A percentile compares a stretch with the other conserved stretches of the same genome.
phyloP scores from a whole-genome alignment of 139 green algal species.

The Micractinium sp. region DNA sequence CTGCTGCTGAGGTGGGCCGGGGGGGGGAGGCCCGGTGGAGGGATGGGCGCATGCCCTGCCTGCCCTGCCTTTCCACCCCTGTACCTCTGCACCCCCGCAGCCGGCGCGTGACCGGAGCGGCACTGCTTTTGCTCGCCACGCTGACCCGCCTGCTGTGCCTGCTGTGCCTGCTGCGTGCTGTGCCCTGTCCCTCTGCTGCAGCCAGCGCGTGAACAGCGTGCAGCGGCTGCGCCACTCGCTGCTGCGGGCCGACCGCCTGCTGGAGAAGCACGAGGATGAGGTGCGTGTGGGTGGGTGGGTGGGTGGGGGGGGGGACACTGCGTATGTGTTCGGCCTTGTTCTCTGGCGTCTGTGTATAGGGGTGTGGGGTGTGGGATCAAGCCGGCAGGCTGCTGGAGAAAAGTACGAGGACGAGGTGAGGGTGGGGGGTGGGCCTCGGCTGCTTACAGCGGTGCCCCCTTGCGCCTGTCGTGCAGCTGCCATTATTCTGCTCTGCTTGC shows the following conservation, averaged over 20 bases:
- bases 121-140: too few relatives aligned
- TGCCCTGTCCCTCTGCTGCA: neutral
- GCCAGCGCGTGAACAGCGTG: conserved; percentile 34
- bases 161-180: too few relatives aligned
- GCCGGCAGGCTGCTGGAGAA: neutral
- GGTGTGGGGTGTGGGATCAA: neutral
- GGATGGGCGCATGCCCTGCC: neutral
- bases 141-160: too few relatives aligned
- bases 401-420: too few relatives aligned
- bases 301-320: neutral
- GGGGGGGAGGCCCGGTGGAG: neutral
- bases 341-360: neutral
- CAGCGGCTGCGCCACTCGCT: conserved; percentile 52
- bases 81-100: neutral
- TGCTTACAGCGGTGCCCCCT: too few relatives aligned
- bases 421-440: too few relatives aligned
- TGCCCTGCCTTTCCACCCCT: neutral
- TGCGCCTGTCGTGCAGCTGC: too few relatives aligned
- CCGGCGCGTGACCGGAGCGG: too few relatives aligned
- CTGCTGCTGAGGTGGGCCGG: conserved; percentile 57
- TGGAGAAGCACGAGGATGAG: conserved; percentile 60
- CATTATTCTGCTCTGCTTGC: too few relatives aligned
- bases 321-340: too few relatives aligned
- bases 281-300: neutral
- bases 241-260: conserved; percentile 51